Evolutionary conservation across 2,329 filamentous ascomycete species (phyloP).

Genomic region (Colletotrichum sojae): DNA sequence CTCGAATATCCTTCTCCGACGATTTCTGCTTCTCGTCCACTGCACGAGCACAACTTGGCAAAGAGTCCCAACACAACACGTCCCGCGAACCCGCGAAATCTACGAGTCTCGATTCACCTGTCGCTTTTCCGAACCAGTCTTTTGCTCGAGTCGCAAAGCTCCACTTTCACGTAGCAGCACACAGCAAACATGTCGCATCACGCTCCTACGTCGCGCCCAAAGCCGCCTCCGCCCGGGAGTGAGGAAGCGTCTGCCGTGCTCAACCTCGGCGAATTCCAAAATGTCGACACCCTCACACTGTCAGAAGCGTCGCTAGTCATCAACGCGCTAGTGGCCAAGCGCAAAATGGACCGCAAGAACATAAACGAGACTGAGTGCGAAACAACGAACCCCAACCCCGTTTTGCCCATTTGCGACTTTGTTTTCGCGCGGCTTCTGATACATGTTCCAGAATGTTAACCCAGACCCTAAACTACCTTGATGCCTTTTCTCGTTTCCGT

Average conservation of each 20-base stretch:
- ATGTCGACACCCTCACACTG: conserved; percentile 91
- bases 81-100: neutral
- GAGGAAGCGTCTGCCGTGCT: conserved; percentile 88
- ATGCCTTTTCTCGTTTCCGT: conserved; percentile 96
- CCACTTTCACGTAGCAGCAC: neutral
- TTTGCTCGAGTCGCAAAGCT: neutral
- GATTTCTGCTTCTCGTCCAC: neutral
- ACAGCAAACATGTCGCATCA: conserved; percentile 37
- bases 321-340: conserved; percentile 87
- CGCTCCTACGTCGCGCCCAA: conserved; percentile 71
- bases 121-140: neutral
- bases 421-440: neutral
- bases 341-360: conserved; percentile 84
- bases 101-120: neutral
- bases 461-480: conserved; percentile 93
- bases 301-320: conserved; percentile 94
- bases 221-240: conserved; percentile 80
- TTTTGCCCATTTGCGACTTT: conserved; percentile 9
- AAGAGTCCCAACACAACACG: neutral
- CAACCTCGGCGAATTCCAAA: conserved; percentile 92
- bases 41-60: neutral
- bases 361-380: conserved; percentile 86
- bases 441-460: conserved; percentile 74
- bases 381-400: too few species aligned
- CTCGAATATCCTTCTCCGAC: neutral